Evolutionary conservation across 2,329 filamentous ascomycete species (phyloP).

Genomic region (Penicillium freii): DNA sequence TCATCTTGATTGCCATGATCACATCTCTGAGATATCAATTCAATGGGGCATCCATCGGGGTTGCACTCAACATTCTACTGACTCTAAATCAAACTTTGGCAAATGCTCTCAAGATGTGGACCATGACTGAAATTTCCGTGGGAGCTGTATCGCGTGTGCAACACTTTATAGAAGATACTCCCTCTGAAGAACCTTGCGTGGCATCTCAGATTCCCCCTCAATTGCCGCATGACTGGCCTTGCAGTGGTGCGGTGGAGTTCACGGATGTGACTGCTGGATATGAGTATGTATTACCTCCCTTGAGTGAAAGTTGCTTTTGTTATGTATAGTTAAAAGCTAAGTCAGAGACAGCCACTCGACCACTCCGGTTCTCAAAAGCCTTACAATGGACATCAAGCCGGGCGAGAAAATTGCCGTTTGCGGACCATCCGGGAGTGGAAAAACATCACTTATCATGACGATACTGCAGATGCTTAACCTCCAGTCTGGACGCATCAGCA

Average conservation of each 20-base stretch:
- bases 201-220: not conserved
- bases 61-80: not conserved
- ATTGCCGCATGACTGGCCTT: not conserved
- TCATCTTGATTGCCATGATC: not conserved
- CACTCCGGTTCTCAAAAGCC: not conserved
- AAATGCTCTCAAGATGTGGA: not conserved
- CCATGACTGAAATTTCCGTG: not conserved
- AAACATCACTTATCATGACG: not conserved
- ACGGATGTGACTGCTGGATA: not conserved
- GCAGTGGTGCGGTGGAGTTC: not conserved
- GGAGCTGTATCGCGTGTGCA: not conserved
- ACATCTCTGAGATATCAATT: not conserved
- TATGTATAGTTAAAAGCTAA: not conserved
- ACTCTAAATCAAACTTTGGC: not conserved
- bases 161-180: not conserved
- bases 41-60: not conserved
- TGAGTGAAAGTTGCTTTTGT: not conserved
- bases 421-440: slow-evolving; percentile 2
- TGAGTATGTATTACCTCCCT: not conserved
- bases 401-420: slow-evolving; percentile 13
- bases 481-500: not conserved
- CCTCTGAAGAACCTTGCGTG: not conserved
- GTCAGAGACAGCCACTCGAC: not conserved
- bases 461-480: not conserved
- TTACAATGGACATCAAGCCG: slow-evolving; percentile 2